These are phyloP conservation scores for Plantago major DNA, from an alignment of 257 asterid species.

Conservation along the genomic window DNA sequence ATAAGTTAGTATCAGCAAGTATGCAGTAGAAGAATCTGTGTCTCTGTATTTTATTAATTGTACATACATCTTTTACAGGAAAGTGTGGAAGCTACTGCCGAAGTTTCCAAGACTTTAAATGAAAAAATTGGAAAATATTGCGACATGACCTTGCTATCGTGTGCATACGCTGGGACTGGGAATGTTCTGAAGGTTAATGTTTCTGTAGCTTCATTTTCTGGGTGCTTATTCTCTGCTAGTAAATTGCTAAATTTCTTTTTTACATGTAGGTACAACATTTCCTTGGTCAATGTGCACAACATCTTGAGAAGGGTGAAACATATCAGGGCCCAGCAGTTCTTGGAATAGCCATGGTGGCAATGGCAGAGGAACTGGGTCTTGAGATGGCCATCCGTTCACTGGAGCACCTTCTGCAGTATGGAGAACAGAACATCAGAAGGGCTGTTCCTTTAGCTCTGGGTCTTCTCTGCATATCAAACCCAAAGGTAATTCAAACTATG, in stretches of 20 bases:
- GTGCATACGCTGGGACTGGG: conserved; percentile 99
- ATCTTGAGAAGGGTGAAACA: conserved; percentile 82
- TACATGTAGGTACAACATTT: conserved; percentile 81
- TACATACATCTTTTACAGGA: conserved; percentile 44
- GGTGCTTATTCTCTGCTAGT: background rate
- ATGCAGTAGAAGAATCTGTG: no score
- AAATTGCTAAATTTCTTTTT: conserved; percentile 21
- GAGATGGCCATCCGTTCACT: conserved; percentile 97
- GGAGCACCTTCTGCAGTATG: conserved; percentile 94
- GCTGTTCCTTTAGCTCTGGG: conserved; percentile 94
- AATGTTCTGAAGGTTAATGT: conserved; percentile 78
- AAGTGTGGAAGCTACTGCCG: conserved; percentile 83
- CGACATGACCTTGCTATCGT: conserved; percentile 83
- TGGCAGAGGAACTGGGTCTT: conserved; percentile 93
- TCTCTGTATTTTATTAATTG: conserved; percentile 7
- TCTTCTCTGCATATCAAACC: conserved; percentile 92
- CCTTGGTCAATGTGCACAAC: conserved; percentile 89
- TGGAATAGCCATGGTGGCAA: conserved; percentile 98
- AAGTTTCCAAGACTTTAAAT: conserved; percentile 79
- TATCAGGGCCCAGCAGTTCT: conserved; percentile 94
- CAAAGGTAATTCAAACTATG: conserved; percentile 46
- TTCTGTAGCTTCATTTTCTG: background rate
- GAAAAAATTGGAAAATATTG: conserved; percentile 78
- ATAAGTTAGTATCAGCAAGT: no score
- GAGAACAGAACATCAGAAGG: conserved; percentile 84